Conservation (phyloP, 2,329 filamentous ascomycete species). For the Ascochyta clinopodiicola region DNA sequence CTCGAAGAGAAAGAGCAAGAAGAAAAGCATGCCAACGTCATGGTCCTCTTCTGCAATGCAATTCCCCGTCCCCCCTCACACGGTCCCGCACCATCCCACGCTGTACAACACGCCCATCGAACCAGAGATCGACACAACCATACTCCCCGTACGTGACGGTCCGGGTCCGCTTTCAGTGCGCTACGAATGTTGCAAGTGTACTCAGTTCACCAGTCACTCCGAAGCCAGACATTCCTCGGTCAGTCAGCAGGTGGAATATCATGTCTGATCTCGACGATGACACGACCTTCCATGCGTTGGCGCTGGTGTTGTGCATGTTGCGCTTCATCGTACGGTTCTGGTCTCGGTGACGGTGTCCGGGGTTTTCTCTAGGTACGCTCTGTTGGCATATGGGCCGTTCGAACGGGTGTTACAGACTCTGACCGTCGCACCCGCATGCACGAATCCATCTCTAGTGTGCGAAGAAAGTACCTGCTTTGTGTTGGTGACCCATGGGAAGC, state of each 20-base stretch:
- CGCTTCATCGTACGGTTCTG: too few relatives aligned
- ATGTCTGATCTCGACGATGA: neutral
- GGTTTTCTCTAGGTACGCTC: too few relatives aligned
- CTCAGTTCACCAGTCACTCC: neutral
- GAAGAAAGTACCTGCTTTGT: neutral
- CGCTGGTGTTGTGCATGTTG: too few relatives aligned
- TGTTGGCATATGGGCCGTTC: too few relatives aligned
- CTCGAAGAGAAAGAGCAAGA: neutral
- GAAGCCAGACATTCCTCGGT: neutral
- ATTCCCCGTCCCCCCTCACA: neutral
- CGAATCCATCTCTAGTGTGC: neutral
- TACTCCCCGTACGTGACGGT: neutral
- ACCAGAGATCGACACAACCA: neutral
- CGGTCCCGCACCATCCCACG: neutral
- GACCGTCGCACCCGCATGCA: neutral
- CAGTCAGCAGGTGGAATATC: neutral
- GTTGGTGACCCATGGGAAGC: neutral
- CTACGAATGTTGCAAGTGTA: neutral
- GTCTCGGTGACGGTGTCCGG: too few relatives aligned
- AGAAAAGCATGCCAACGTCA: neutral
- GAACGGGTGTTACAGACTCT: too few relatives aligned
- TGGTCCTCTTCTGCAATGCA: neutral
- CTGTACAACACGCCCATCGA: neutral
- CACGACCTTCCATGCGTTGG: too few relatives aligned
- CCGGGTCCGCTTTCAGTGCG: neutral